phyloP scores from a whole-genome alignment of 176 grass and related monocot genomes.

The Rhynchospora tenuis region DNA sequence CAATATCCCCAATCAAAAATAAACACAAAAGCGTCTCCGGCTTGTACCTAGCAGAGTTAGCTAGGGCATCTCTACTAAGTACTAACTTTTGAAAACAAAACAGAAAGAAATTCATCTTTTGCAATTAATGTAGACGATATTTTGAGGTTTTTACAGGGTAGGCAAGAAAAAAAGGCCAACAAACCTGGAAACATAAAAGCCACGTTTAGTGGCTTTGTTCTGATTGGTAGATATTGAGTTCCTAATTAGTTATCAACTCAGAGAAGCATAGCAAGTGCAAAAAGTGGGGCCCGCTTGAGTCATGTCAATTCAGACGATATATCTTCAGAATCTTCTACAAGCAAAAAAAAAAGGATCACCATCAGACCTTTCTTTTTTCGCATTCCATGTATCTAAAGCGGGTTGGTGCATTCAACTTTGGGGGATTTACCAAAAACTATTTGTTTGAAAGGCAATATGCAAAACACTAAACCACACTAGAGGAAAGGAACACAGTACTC shows the following conservation, averaged over 20 bases:
- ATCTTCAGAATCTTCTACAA: slow-evolving; percentile 5
- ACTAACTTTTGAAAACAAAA: background rate
- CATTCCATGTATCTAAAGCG: background rate
- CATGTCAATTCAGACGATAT: background rate
- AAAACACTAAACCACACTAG: background rate
- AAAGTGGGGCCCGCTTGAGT: background rate
- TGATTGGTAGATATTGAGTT: background rate
- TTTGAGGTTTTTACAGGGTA: background rate
- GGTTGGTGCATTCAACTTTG: background rate
- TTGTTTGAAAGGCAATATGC: background rate
- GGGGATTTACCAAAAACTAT: background rate
- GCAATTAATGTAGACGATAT: background rate
- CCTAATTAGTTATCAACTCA: background rate
- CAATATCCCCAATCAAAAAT: background rate
- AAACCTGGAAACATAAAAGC: background rate
- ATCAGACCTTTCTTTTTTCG: background rate
- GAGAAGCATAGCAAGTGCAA: background rate
- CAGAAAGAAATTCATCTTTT: background rate
- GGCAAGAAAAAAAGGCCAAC: background rate
- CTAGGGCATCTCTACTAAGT: background rate
- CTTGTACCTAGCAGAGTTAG: background rate
- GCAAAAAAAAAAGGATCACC: background rate
- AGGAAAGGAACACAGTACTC: background rate
- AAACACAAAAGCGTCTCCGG: background rate
- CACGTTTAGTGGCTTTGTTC: background rate